Evolutionary conservation across 768 basidiomycete genomes (phyloP).

Genomic region (Leucogyrophana mollusca): DNA sequence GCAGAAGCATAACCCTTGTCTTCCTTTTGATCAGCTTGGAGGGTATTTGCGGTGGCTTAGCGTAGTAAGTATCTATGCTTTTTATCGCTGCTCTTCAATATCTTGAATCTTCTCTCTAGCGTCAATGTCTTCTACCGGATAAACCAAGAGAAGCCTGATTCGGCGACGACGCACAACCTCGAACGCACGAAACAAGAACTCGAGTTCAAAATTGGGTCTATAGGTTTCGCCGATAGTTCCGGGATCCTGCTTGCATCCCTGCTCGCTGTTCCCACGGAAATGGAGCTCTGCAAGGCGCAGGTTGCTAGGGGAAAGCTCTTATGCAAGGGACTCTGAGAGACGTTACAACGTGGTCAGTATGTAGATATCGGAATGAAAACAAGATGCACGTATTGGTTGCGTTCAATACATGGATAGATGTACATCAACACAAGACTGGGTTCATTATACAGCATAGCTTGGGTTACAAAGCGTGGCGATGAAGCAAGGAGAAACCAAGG

Average conservation of each 20-base stretch:
- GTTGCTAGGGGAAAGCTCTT: conserved; percentile 65
- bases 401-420: conserved; percentile 6
- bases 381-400: not conserved
- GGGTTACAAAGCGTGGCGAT: not conserved
- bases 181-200: conserved; percentile 72
- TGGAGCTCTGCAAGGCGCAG: conserved; percentile 75
- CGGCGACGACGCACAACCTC: conserved; percentile 42
- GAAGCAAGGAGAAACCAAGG: conserved; percentile 1
- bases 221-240: conserved; percentile 81
- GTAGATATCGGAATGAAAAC: not conserved
- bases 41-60: conserved; percentile 89
- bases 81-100: not conserved
- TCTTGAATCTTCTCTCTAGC: conserved; percentile 38
- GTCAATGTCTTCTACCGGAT: conserved; percentile 87
- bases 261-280: conserved; percentile 50
- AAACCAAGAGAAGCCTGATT: conserved; percentile 66
- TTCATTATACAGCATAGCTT: too few species aligned
- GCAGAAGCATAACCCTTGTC: conserved; percentile 57
- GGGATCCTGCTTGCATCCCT: conserved; percentile 54
- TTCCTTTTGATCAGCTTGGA: conserved; percentile 82
- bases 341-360: not conserved
- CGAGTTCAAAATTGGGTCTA: conserved; percentile 88
- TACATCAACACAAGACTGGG: too few species aligned
- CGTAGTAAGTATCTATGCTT: conserved; percentile 61
- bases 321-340: conserved; percentile 58